These are phyloP conservation scores for Aureobasidium sp. DNA, from an alignment of 2,329 filamentous ascomycete species.

Conservation along the genomic window DNA sequence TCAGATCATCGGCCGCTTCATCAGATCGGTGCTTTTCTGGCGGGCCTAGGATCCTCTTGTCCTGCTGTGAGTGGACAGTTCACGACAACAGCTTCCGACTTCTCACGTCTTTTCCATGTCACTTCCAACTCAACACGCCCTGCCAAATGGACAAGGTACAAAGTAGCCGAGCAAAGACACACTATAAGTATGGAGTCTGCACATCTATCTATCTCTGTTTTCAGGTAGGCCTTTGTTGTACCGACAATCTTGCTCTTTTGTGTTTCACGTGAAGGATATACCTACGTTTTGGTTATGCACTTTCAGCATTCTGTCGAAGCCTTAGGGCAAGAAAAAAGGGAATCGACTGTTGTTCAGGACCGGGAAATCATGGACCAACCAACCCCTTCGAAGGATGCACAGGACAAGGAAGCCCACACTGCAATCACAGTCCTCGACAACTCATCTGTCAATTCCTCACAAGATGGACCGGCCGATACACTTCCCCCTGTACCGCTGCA, in stretches of 20 bases:
- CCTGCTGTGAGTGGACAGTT: not conserved
- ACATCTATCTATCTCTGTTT: not conserved
- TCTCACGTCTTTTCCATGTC: not conserved
- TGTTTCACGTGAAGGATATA: not conserved
- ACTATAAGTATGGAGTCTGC: not conserved
- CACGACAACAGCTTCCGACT: not conserved
- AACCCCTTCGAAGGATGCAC: not conserved
- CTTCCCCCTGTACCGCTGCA: constrained; percentile 20
- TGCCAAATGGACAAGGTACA: not conserved
- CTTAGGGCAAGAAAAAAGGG: not conserved
- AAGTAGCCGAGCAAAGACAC: not conserved
- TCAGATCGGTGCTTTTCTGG: not conserved
- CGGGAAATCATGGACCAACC: not conserved
- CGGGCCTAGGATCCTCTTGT: not conserved
- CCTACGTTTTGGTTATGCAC: not conserved
- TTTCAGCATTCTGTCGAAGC: not conserved
- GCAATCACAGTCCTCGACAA: not conserved
- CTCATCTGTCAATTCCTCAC: not conserved
- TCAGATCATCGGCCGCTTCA: constrained; percentile 1
- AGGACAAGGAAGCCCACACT: not conserved
- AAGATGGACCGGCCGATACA: not conserved
- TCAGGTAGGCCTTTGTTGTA: not conserved
- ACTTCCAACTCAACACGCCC: not conserved
- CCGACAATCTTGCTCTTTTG: not conserved
- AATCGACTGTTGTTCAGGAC: not conserved